phyloP scores from a whole-genome alignment of 148 eudicot species.

The Vaccinium corymbosum region DNA sequence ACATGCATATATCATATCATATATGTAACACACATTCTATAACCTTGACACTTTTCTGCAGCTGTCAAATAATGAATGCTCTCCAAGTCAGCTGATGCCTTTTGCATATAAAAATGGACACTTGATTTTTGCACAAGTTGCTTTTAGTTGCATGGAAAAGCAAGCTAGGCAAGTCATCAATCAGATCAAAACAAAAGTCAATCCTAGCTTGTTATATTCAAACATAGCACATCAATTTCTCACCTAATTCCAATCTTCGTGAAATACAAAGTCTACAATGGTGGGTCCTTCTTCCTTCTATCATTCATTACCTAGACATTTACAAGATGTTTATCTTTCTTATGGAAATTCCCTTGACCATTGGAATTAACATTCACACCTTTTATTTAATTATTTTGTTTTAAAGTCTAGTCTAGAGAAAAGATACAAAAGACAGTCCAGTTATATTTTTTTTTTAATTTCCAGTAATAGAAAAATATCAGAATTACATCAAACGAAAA shows the following conservation, averaged over 20 bases:
- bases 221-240: slow-evolving; percentile 2
- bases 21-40: too few species aligned
- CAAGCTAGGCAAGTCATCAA: background rate
- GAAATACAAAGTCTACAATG: background rate
- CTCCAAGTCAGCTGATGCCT: background rate
- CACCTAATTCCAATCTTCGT: background rate
- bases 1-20: too few species aligned
- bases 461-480: too few species aligned
- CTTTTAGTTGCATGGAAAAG: slow-evolving; percentile 5
- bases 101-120: background rate
- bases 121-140: background rate
- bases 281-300: slow-evolving; percentile 3
- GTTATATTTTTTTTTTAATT: too few species aligned
- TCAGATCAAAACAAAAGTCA: slow-evolving; percentile 1
- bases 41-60: background rate
- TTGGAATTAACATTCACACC: background rate
- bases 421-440: background rate
- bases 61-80: background rate
- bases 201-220: background rate
- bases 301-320: background rate
- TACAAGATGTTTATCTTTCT: background rate
- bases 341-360: background rate
- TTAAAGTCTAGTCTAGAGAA: background rate
- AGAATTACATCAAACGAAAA: too few species aligned
- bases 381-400: background rate